These are phyloP conservation scores for Colletotrichum sp. DNA, from an alignment of 2,329 filamentous ascomycete genomes.

Conservation along the genomic window DNA sequence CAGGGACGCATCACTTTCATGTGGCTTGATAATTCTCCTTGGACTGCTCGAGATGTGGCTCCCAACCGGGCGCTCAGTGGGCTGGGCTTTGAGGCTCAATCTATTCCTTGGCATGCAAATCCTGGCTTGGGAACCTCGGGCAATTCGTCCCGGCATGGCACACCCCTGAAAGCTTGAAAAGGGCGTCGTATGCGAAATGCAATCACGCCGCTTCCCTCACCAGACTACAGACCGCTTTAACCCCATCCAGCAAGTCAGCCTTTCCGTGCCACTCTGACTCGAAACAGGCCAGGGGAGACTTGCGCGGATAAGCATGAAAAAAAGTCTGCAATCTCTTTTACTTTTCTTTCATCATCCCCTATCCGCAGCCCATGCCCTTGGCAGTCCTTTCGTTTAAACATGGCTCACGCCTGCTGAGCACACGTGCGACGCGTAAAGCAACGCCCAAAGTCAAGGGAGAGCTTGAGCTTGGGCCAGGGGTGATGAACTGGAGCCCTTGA, in stretches of 20 bases:
- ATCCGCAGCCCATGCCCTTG: conserved; percentile 1
- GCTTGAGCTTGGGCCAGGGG: not conserved
- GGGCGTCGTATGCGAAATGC: not conserved
- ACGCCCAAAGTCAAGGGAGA: not conserved
- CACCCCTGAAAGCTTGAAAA: not conserved
- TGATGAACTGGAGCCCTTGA: not conserved
- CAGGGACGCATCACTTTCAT: not conserved
- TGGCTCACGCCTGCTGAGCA: not conserved
- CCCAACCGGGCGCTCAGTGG: not conserved
- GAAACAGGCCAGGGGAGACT: conserved; percentile 1
- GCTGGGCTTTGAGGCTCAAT: conserved; percentile 14
- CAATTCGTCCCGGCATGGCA: not conserved
- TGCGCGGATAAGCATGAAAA: not conserved
- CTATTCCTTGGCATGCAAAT: conserved; percentile 5
- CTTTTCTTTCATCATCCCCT: not conserved
- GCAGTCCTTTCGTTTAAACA: not conserved
- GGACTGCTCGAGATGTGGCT: not conserved
- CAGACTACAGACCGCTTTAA: not conserved
- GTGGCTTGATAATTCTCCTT: not conserved
- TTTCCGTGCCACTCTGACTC: not conserved
- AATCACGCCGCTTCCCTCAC: not conserved
- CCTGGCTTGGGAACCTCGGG: not conserved
- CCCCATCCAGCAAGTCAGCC: not conserved
- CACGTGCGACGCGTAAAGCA: not conserved
- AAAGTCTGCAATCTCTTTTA: not conserved